These are phyloP conservation scores for Ehretia macrophylla DNA, from an alignment of 257 asterid species.

Conservation along the genomic window DNA sequence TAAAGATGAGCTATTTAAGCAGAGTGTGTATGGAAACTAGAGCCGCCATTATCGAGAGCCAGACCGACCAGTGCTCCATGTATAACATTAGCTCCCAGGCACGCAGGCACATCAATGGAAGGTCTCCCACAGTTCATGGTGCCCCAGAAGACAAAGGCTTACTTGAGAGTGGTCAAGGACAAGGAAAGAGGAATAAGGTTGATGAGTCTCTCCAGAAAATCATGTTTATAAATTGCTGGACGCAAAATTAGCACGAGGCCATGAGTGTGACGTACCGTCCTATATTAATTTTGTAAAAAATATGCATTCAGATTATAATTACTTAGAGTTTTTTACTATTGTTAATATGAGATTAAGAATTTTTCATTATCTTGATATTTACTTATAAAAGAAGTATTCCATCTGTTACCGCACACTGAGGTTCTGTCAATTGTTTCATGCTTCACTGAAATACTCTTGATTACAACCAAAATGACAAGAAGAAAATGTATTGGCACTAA, in stretches of 20 bases:
- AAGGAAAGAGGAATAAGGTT: slow-evolving; percentile 1
- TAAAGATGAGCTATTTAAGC: slow-evolving; percentile 15
- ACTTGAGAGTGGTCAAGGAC: background rate
- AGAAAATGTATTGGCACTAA: too few relatives aligned
- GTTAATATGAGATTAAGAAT: too few relatives aligned
- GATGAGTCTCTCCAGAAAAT: slow-evolving; percentile 23
- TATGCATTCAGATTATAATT: too few relatives aligned
- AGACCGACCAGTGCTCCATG: slow-evolving; percentile 14
- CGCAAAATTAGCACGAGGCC: slow-evolving; percentile 4
- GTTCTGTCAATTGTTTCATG: too few relatives aligned
- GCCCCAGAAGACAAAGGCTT: background rate
- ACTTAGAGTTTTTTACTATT: too few relatives aligned
- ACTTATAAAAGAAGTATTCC: too few relatives aligned
- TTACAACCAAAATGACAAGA: too few relatives aligned
- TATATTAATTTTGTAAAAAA: too few relatives aligned
- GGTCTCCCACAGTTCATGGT: background rate
- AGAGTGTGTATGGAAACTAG: slow-evolving; percentile 15
- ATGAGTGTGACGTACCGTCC: too few relatives aligned
- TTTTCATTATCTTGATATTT: too few relatives aligned
- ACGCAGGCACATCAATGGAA: background rate
- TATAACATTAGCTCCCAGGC: background rate
- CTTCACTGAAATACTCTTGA: too few relatives aligned
- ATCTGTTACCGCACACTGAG: too few relatives aligned
- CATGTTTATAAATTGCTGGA: slow-evolving; percentile 28
- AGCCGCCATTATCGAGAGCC: slow-evolving; percentile 6